Evolutionary conservation across 1,284 basidiomycete genomes (phyloP).

Genomic region (Apiotrichum montevideense): DNA sequence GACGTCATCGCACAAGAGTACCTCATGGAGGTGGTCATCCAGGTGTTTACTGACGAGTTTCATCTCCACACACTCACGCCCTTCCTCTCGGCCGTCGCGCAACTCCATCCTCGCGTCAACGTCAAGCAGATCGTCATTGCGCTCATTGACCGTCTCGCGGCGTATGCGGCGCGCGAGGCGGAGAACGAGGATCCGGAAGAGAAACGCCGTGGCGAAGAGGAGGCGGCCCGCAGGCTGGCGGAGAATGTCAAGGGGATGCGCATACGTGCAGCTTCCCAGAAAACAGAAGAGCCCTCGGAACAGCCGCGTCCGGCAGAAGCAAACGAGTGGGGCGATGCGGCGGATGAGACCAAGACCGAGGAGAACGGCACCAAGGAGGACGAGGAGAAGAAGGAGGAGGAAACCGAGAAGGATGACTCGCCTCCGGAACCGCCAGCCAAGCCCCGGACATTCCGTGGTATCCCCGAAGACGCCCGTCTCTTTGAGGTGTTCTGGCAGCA

Average conservation of each 20-base stretch:
- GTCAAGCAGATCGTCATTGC: slow-evolving; percentile 96
- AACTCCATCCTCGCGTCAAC: slow-evolving; percentile 90
- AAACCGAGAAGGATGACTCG: slow-evolving; percentile 15
- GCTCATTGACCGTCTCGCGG: slow-evolving; percentile 87
- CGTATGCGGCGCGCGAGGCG: slow-evolving; percentile 86
- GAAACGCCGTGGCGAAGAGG: slow-evolving; percentile 81
- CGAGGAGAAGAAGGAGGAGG: slow-evolving; percentile 10
- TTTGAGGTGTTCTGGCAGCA: slow-evolving; percentile 98
- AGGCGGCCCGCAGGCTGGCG: slow-evolving; percentile 73
- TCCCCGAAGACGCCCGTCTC: slow-evolving; percentile 82
- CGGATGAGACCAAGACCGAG: background rate
- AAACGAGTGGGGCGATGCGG: slow-evolving; percentile 25
- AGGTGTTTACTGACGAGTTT: slow-evolving; percentile 96
- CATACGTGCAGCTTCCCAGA: slow-evolving; percentile 37
- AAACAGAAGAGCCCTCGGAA: background rate
- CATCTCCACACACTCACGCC: slow-evolving; percentile 86
- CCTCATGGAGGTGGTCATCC: slow-evolving; percentile 96
- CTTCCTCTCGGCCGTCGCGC: slow-evolving; percentile 87
- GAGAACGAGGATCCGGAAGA: slow-evolving; percentile 90
- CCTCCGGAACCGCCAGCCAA: slow-evolving; percentile 27
- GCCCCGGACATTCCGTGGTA: slow-evolving; percentile 64
- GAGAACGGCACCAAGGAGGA: slow-evolving; percentile 16
- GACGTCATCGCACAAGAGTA: slow-evolving; percentile 97
- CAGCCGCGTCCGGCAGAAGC: slow-evolving; percentile 32
- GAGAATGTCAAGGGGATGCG: slow-evolving; percentile 63